These are phyloP conservation scores for Neoboletus magnificus DNA, from an alignment of 768 basidiomycete genomes.

Conservation along the genomic window DNA sequence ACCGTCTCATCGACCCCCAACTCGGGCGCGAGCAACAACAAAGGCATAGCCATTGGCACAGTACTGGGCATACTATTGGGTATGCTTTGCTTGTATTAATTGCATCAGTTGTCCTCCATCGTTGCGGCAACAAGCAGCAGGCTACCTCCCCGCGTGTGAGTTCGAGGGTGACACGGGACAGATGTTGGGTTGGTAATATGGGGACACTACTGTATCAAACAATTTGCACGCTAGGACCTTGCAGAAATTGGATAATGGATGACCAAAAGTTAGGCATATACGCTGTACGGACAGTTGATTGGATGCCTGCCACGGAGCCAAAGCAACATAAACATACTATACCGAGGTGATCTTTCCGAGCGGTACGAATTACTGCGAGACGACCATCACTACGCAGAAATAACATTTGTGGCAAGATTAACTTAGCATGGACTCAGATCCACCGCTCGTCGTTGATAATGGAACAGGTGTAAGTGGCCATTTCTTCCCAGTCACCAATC, in stretches of 20 bases:
- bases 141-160: not conserved
- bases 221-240: not conserved
- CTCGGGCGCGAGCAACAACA: not conserved
- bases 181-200: not conserved
- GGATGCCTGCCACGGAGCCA: conserved; percentile 1
- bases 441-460: conserved; percentile 80
- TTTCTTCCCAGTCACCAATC: conserved; percentile 4
- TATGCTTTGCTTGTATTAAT: conserved; percentile 9
- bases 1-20: conserved; percentile 6
- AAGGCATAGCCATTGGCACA: conserved; percentile 14
- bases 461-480: conserved; percentile 74
- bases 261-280: not conserved
- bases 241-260: not conserved
- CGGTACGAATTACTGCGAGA: not conserved
- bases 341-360: not conserved
- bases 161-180: not conserved
- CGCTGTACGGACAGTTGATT: not conserved
- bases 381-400: not conserved
- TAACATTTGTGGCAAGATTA: not conserved
- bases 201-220: not conserved
- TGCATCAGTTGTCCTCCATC: conserved; percentile 4
- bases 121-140: not conserved
- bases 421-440: conserved; percentile 29
- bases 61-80: conserved; percentile 14
- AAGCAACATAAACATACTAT: conserved; percentile 21